A percentile compares a stretch with the other conserved stretches of the same genome.
These are phyloP conservation scores for Lipomyces lipofer DNA, from an alignment of 805 yeast species.

Conservation along the genomic window DNA sequence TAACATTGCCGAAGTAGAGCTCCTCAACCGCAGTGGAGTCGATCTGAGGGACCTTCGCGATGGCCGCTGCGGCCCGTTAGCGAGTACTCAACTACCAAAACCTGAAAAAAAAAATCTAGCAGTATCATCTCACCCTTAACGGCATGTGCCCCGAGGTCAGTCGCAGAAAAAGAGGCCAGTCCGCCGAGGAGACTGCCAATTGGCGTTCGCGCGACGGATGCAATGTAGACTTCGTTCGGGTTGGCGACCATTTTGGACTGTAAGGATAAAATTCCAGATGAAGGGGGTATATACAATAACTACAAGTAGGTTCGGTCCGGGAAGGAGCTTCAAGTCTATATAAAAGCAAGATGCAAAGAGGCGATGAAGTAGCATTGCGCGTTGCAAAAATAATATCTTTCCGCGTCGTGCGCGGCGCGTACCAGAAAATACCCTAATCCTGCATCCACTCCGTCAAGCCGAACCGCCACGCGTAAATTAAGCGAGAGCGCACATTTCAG, in stretches of 20 bases:
- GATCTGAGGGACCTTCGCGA: constrained; percentile 83
- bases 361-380: no score
- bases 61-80: constrained; percentile 52
- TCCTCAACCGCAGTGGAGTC: constrained; percentile 80
- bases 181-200: constrained; percentile 91
- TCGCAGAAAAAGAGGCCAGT: constrained; percentile 69
- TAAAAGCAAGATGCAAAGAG: no score
- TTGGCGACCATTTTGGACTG: constrained; percentile 15
- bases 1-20: constrained; percentile 84
- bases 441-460: no score
- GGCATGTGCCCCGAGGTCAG: constrained; percentile 90
- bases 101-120: not conserved
- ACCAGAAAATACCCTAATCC: no score
- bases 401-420: no score
- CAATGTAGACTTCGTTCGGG: constrained; percentile 68
- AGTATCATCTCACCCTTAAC: constrained; percentile 50
- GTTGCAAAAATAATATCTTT: no score
- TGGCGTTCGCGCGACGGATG: constrained; percentile 90
- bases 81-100: not conserved
- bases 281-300: no score
- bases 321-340: no score
- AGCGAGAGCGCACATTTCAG: constrained; percentile 1
- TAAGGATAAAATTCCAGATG: not conserved
- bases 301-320: no score
- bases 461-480: not conserved